phyloP scores from a whole-genome alignment of 176 grass and related monocot species.

The Secale cereale region DNA sequence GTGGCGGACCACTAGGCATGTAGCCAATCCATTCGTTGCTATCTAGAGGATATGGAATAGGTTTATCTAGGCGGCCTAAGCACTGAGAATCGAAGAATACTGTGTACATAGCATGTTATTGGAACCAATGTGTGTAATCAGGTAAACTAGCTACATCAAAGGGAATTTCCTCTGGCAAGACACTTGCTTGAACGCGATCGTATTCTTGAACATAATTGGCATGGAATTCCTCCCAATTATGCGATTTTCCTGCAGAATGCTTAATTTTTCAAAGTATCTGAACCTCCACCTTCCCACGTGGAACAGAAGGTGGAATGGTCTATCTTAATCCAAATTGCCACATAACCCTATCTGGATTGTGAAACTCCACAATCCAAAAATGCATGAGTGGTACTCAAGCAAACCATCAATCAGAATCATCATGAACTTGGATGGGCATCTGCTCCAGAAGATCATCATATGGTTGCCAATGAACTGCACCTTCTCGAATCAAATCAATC shows the following conservation, averaged over 20 bases:
- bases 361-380: neutral
- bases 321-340: neutral
- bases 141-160: neutral
- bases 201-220: neutral
- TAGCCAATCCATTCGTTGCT: neutral
- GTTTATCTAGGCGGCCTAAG: neutral
- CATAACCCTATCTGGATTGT: neutral
- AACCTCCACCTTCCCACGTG: neutral
- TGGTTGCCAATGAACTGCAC: neutral
- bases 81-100: neutral
- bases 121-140: neutral
- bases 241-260: neutral
- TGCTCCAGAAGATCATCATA: neutral
- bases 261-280: neutral
- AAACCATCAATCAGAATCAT: neutral
- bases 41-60: neutral
- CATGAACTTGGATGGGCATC: neutral
- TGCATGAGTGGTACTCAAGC: neutral
- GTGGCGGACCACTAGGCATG: neutral
- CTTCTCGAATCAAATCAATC: neutral
- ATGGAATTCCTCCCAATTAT: neutral
- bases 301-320: neutral
- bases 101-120: neutral
- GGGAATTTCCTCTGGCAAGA: neutral
- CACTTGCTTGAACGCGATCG: neutral